A percentile compares a stretch with the other conserved stretches of the same genome.
These are phyloP conservation scores for Zea luxurians DNA, from an alignment of 176 grass and related monocot genomes.

Conservation along the genomic window DNA sequence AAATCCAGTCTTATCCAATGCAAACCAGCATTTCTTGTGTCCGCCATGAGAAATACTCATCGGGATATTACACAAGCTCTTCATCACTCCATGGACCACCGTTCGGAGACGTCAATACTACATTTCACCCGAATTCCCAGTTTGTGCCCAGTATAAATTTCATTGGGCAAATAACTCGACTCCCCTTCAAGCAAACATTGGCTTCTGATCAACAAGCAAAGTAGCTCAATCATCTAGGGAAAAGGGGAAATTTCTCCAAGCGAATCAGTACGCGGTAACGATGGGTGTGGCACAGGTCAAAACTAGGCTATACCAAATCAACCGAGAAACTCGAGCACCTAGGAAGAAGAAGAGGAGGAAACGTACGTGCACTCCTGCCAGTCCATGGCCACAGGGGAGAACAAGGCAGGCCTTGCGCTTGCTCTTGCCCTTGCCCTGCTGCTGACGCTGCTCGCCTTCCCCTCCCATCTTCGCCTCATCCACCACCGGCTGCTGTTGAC, in stretches of 20 bases:
- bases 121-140: neutral
- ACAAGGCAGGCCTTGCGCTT: slow-evolving; percentile 29
- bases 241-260: neutral
- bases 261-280: neutral
- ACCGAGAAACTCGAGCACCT: neutral
- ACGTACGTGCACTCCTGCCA: slow-evolving; percentile 64
- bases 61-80: neutral
- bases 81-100: neutral
- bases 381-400: slow-evolving; percentile 49
- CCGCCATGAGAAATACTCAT: slow-evolving; percentile 6
- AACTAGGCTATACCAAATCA: neutral
- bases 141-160: neutral
- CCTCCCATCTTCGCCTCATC: slow-evolving; percentile 43
- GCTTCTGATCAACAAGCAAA: neutral
- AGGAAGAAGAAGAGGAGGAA: neutral
- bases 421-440: neutral
- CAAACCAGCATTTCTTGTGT: neutral
- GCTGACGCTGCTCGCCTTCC: slow-evolving; percentile 4
- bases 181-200: neutral
- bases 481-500: slow-evolving; percentile 42
- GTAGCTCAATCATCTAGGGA: neutral
- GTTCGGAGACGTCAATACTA: neutral
- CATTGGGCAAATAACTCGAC: neutral
- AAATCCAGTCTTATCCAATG: slow-evolving; percentile 21
- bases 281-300: neutral